These are phyloP conservation scores for Dactylellina cionopaga DNA, from an alignment of 2,329 filamentous ascomycete genomes.

Conservation along the genomic window DNA sequence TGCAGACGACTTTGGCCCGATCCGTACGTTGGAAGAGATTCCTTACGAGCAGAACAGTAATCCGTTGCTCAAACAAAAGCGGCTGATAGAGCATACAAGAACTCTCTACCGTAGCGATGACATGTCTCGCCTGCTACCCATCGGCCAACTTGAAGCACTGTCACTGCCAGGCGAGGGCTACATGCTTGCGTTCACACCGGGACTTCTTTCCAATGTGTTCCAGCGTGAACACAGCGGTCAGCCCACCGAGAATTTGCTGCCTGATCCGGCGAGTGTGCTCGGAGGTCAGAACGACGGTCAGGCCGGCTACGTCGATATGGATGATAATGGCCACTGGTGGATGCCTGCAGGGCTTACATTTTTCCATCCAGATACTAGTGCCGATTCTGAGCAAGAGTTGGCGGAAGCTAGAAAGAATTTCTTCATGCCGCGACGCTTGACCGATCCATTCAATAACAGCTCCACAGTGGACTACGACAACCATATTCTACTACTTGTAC, in stretches of 20 bases:
- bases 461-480: neutral
- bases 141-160: neutral
- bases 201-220: neutral
- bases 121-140: neutral
- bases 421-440: neutral
- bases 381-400: neutral
- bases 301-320: slow-evolving; percentile 18
- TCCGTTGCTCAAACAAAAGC: neutral
- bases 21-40: neutral
- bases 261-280: neutral
- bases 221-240: too few species aligned
- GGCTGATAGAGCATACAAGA: neutral
- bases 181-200: slow-evolving; percentile 2
- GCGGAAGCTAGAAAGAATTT: neutral
- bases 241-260: neutral
- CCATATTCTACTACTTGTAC: neutral
- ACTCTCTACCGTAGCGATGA: slow-evolving; percentile 6
- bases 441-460: neutral
- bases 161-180: slow-evolving; percentile 3
- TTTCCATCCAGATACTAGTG: neutral
- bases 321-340: slow-evolving; percentile 17
- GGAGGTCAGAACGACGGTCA: neutral
- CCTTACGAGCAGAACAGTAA: slow-evolving; percentile 5
- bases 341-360: neutral
- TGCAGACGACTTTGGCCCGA: neutral